phyloP scores from a whole-genome alignment of 495 filamentous ascomycete species.

The Penicillium desertorum region DNA sequence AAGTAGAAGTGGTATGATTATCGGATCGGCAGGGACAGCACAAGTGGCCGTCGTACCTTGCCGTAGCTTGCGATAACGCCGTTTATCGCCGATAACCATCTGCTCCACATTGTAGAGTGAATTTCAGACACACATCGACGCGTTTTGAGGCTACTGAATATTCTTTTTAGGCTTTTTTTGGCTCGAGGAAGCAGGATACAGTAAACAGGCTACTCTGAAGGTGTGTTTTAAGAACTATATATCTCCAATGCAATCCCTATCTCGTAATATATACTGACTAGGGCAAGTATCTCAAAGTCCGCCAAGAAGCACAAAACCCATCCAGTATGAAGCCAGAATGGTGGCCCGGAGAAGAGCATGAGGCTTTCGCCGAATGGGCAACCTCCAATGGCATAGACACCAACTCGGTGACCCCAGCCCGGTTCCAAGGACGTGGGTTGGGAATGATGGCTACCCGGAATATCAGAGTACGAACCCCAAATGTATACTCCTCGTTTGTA shows the following conservation, averaged over 20 bases:
- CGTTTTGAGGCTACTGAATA: conserved; percentile 1
- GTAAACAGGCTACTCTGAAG: neutral
- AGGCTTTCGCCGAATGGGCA: conserved; percentile 64
- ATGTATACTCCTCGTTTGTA: neutral
- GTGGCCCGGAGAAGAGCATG: conserved; percentile 47
- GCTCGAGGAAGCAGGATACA: neutral
- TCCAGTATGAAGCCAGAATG: conserved; percentile 35
- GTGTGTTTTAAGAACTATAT: neutral
- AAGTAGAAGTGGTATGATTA: conserved; percentile 34
- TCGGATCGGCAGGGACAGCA: conserved; percentile 23
- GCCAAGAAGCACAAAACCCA: neutral
- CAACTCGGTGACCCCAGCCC: conserved; percentile 57
- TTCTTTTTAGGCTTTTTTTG: neutral
- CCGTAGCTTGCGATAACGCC: conserved; percentile 34
- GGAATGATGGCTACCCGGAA: conserved; percentile 68
- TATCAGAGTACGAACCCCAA: conserved; percentile 53
- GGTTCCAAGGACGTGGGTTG: conserved; percentile 66
- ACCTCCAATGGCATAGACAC: conserved; percentile 54
- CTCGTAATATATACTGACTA: conserved; percentile 8
- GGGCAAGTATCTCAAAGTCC: neutral
- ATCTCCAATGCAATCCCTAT: neutral
- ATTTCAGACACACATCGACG: conserved; percentile 9
- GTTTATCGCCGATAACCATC: conserved; percentile 26
- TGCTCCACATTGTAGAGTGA: conserved; percentile 11
- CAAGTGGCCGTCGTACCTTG: conserved; percentile 16